A percentile compares a stretch with the other conserved stretches of the same genome.
Conservation (phyloP, 805 yeast species). For the Dipodascopsis uninucleata region DNA sequence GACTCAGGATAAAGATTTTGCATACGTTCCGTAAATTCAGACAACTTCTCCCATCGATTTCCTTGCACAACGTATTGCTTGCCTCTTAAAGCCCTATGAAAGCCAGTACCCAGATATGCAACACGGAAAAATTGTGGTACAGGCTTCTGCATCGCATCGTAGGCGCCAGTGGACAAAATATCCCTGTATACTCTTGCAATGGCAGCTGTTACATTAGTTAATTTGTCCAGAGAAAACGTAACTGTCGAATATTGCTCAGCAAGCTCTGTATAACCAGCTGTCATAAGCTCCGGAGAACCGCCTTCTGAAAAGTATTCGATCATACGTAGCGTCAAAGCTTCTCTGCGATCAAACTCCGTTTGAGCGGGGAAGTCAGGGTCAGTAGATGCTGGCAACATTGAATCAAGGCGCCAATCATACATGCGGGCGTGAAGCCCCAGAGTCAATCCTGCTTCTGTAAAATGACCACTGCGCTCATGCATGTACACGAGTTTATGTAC, state of each 20-base stretch:
- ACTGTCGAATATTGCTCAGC: constrained; percentile 68
- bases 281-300: constrained; percentile 71
- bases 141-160: constrained; percentile 39
- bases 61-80: constrained; percentile 82
- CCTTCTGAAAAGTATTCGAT: constrained; percentile 70
- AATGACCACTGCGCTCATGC: constrained; percentile 57
- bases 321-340: constrained; percentile 61
- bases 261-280: constrained; percentile 71
- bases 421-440: constrained; percentile 74
- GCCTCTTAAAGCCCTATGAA: constrained; percentile 72
- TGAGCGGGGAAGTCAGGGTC: constrained; percentile 78
- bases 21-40: constrained; percentile 74
- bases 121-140: constrained; percentile 72
- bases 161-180: constrained; percentile 63
- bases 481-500: constrained; percentile 69
- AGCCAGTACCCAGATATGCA: constrained; percentile 77
- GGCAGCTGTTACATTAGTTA: constrained; percentile 65
- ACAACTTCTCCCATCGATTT: constrained; percentile 78
- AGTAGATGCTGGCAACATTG: constrained; percentile 50
- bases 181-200: constrained; percentile 65
- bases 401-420: constrained; percentile 58
- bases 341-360: constrained; percentile 76
- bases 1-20: constrained; percentile 79
- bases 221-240: constrained; percentile 71
- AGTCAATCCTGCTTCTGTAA: constrained; percentile 78